Evolutionary conservation across 306 rosid species (phyloP).

Genomic region (Acacia acuminata): DNA sequence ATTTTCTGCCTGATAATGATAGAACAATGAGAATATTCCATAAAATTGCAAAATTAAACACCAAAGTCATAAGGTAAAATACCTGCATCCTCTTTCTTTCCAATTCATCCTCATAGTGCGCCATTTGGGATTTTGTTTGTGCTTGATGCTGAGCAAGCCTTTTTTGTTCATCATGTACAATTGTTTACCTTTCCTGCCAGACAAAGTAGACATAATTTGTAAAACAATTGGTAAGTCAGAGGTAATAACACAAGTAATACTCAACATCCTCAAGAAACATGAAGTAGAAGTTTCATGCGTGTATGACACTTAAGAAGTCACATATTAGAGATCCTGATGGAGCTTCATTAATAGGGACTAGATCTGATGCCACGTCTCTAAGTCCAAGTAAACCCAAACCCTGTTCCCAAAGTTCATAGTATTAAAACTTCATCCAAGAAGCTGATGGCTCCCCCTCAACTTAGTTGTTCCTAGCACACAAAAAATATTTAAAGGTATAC

Average conservation of each 20-base stretch:
- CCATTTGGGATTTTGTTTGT: conserved; percentile 89
- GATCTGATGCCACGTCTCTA: background rate
- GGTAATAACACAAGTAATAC: background rate
- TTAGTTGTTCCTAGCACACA: background rate
- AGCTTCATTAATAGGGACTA: background rate
- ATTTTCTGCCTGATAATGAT: too few relatives aligned
- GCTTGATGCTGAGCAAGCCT: conserved; percentile 89
- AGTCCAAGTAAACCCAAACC: background rate
- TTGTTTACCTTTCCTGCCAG: conserved; percentile 83
- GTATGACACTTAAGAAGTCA: background rate
- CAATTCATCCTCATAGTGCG: conserved; percentile 85
- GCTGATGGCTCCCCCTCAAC: background rate
- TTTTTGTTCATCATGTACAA: conserved; percentile 87
- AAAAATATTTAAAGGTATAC: too few relatives aligned
- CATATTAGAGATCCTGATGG: background rate
- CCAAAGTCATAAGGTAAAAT: conserved; percentile 5
- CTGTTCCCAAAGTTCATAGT: background rate
- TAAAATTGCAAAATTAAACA: background rate
- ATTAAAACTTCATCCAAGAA: background rate
- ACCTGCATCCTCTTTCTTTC: conserved; percentile 76
- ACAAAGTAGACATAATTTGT: conserved; percentile 13
- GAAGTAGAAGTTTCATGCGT: background rate
- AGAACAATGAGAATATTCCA: background rate
- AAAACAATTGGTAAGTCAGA: background rate
- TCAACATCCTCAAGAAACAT: background rate